A percentile compares a stretch with the other conserved stretches of the same genome.
These are phyloP conservation scores for Thymus mandschuricus DNA, from an alignment of 257 asterid species.

Conservation along the genomic window DNA sequence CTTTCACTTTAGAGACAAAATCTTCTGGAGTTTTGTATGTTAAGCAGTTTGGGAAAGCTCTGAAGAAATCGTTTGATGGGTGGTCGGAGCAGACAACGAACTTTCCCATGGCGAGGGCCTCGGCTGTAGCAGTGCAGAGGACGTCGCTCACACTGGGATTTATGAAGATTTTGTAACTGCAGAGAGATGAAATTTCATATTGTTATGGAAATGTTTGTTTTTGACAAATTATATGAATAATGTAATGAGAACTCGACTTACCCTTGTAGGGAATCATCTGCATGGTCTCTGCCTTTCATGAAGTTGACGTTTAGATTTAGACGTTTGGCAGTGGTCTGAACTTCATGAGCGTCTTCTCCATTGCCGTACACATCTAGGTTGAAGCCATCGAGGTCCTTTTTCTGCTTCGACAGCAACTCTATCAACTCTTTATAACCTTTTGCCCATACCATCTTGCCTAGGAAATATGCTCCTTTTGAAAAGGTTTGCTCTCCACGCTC, in stretches of 20 bases:
- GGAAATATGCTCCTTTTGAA: conserved; percentile 94
- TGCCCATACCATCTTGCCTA: conserved; percentile 99
- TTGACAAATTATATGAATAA: not conserved
- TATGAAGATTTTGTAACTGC: conserved; percentile 93
- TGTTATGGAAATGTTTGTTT: too few species aligned
- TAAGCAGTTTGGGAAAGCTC: conserved; percentile 89
- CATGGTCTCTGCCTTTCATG: conserved; percentile 97
- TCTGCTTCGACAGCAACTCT: conserved; percentile 79
- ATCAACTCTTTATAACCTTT: conserved; percentile 95
- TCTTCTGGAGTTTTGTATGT: conserved; percentile 89
- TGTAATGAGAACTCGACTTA: conserved; percentile 35
- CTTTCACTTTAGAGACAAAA: conserved; percentile 81
- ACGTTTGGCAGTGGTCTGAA: conserved; percentile 81
- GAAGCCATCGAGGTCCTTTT: conserved; percentile 80
- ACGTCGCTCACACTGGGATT: conserved; percentile 98
- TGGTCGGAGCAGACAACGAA: conserved; percentile 96
- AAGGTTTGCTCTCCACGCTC: conserved; percentile 80
- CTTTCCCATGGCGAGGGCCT: conserved; percentile 99
- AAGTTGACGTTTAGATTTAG: conserved; percentile 82
- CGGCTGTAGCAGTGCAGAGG: conserved; percentile 99
- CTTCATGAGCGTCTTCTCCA: conserved; percentile 97
- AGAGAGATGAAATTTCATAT: conserved; percentile 12
- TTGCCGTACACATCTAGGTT: conserved; percentile 92
- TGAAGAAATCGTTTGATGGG: conserved; percentile 96
- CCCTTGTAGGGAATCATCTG: conserved; percentile 93